Evolutionary conservation across 2,329 filamentous ascomycete species (phyloP).

Genomic region (Curvularia spicifera): DNA sequence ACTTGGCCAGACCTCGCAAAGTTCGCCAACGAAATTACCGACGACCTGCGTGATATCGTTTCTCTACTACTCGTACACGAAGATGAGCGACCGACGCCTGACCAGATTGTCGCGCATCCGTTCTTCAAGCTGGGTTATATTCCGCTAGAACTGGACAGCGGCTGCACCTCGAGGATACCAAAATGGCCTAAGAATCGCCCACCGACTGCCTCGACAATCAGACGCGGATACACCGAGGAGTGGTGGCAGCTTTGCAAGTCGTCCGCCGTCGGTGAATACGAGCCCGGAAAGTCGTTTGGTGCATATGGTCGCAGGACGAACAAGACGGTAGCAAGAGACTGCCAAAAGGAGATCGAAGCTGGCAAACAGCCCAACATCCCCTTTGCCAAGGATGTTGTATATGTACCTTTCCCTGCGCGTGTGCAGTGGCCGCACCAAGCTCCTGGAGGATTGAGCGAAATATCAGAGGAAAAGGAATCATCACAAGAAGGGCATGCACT

Average conservation of each 20-base stretch:
- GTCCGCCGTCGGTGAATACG: slow-evolving; percentile 58
- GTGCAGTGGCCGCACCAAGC: slow-evolving; percentile 46
- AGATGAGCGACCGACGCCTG: slow-evolving; percentile 75
- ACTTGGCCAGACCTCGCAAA: slow-evolving; percentile 75
- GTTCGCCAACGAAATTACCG: slow-evolving; percentile 72
- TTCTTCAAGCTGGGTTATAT: slow-evolving; percentile 82
- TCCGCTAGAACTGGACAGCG: slow-evolving; percentile 60
- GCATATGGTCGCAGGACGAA: slow-evolving; percentile 56
- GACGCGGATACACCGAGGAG: slow-evolving; percentile 58
- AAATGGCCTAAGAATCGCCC: slow-evolving; percentile 55
- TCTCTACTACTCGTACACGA: slow-evolving; percentile 77
- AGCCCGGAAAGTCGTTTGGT: slow-evolving; percentile 55
- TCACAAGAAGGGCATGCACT: slow-evolving; percentile 50
- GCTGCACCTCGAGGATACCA: slow-evolving; percentile 55
- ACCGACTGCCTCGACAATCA: slow-evolving; percentile 52
- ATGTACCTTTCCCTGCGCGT: slow-evolving; percentile 54
- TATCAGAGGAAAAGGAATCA: slow-evolving; percentile 50
- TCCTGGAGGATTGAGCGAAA: slow-evolving; percentile 47
- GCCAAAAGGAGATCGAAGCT: slow-evolving; percentile 56
- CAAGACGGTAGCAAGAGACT: slow-evolving; percentile 58
- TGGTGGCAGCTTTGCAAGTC: slow-evolving; percentile 59
- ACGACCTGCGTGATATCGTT: slow-evolving; percentile 79
- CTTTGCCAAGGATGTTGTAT: slow-evolving; percentile 57
- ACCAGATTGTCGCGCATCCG: slow-evolving; percentile 77
- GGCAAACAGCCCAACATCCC: slow-evolving; percentile 58